A percentile compares a stretch with the other conserved stretches of the same genome.
Conservation (phyloP, 495 filamentous ascomycete genomes). For the Pyrenopolyporus hunteri region DNA sequence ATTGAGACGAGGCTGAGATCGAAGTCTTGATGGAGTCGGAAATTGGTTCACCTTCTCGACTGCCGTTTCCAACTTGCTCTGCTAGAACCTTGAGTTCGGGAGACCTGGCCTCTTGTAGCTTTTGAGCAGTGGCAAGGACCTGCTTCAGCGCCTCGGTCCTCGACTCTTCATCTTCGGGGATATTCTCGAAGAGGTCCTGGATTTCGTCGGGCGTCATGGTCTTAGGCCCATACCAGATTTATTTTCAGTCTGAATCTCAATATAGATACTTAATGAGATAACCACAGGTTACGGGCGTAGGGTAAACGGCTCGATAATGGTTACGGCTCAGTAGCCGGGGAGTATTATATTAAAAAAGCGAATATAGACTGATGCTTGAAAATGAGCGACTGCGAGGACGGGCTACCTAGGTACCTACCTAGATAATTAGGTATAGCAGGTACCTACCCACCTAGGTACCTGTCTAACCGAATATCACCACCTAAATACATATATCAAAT, state of each 20-base stretch:
- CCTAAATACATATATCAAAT: too few species aligned
- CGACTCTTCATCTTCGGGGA: conserved; percentile 29
- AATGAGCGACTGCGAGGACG: too few species aligned
- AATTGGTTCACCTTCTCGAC: conserved; percentile 67
- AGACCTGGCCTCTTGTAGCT: conserved; percentile 43
- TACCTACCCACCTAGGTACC: too few species aligned
- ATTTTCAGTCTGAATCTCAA: background rate
- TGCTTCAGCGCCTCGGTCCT: conserved; percentile 35
- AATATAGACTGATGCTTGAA: too few species aligned
- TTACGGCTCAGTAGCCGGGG: too few species aligned
- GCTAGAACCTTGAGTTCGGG: conserved; percentile 56
- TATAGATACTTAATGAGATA: background rate
- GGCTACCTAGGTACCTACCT: too few species aligned
- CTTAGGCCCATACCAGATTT: conserved; percentile 15
- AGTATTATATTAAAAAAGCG: too few species aligned
- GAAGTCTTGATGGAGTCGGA: background rate
- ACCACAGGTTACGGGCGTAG: background rate
- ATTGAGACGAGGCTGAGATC: too few species aligned
- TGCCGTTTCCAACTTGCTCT: conserved; percentile 67
- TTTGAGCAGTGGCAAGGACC: conserved; percentile 35
- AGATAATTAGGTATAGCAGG: too few species aligned
- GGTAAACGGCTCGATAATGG: too few species aligned
- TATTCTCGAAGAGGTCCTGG: conserved; percentile 25
- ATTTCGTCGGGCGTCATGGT: conserved; percentile 31
- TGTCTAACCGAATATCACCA: too few species aligned